These are phyloP conservation scores for Agrocybe praecox DNA, from an alignment of 768 basidiomycete genomes.

Conservation along the genomic window DNA sequence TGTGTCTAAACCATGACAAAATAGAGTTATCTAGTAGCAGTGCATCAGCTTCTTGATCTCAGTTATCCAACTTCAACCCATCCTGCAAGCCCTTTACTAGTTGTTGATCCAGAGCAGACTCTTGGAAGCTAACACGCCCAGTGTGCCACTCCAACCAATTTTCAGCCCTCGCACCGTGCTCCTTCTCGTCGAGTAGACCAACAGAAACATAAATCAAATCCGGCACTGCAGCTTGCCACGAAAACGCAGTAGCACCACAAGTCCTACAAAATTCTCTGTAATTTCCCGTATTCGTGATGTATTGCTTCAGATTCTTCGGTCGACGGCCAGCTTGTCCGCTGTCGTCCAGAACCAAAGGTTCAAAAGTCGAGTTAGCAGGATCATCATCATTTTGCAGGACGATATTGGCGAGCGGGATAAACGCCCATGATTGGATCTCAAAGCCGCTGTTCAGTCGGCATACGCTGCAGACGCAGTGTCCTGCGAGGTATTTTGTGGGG, in stretches of 20 bases:
- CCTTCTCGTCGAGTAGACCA: slow-evolving; percentile 28
- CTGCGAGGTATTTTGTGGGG: slow-evolving; percentile 29
- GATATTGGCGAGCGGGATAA: slow-evolving; percentile 29
- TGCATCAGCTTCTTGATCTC: too few relatives aligned
- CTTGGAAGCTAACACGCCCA: slow-evolving; percentile 15
- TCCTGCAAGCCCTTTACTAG: slow-evolving; percentile 12
- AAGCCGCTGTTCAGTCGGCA: slow-evolving; percentile 29
- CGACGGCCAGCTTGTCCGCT: slow-evolving; percentile 8
- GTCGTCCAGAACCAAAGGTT: slow-evolving; percentile 17
- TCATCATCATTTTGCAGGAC: slow-evolving; percentile 13
- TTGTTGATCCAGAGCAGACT: slow-evolving; percentile 10
- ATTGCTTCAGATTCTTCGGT: slow-evolving; percentile 26
- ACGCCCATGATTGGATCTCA: slow-evolving; percentile 30
- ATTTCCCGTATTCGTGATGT: slow-evolving; percentile 28
- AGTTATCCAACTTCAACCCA: slow-evolving; percentile 5
- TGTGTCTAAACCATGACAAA: too few relatives aligned
- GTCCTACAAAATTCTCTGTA: slow-evolving; percentile 30
- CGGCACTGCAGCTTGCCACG: slow-evolving; percentile 21
- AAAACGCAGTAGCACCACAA: slow-evolving; percentile 32
- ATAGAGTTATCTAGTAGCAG: too few relatives aligned
- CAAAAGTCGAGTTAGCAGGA: too few relatives aligned
- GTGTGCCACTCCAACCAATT: slow-evolving; percentile 27
- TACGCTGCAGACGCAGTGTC: slow-evolving; percentile 29
- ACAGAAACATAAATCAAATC: slow-evolving; percentile 28
- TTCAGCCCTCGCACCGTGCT: slow-evolving; percentile 26